Conservation (phyloP, 192 early-diverging fungal species). For the Pilaira anomala region DNA sequence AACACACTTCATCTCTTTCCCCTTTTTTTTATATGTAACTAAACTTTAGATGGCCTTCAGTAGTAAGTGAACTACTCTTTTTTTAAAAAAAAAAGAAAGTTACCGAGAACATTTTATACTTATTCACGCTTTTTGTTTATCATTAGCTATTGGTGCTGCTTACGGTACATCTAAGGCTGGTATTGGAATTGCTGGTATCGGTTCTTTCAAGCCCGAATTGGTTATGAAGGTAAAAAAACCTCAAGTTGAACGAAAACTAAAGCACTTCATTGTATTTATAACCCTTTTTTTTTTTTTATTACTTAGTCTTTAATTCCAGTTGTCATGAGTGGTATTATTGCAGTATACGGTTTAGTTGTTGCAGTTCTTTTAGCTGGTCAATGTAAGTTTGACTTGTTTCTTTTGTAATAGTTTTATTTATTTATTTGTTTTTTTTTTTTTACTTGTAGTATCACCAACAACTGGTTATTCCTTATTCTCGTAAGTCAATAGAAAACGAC, state of each 20-base stretch:
- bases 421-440: conserved; percentile 8
- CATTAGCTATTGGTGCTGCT: conserved; percentile 82
- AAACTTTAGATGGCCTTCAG: conserved; percentile 31
- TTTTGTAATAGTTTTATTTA: neutral
- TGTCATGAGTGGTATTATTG: conserved; percentile 99
- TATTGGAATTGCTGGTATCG: conserved; percentile 85
- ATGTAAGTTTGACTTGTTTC: conserved; percentile 51
- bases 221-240: conserved; percentile 71
- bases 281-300: conserved; percentile 18
- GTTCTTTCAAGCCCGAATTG: conserved; percentile 82
- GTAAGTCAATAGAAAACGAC: conserved; percentile 21
- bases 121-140: neutral
- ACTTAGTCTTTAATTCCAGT: conserved; percentile 81
- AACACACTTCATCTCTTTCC: neutral
- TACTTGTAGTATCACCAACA: conserved; percentile 23
- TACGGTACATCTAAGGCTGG: conserved; percentile 93
- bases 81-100: neutral
- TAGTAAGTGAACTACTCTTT: conserved; percentile 18
- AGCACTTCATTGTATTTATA: conserved; percentile 17
- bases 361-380: conserved; percentile 85
- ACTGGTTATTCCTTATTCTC: conserved; percentile 51
- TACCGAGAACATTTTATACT: neutral
- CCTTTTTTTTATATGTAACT: neutral
- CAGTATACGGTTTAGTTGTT: conserved; percentile 97
- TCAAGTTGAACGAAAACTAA: neutral